Evolutionary conservation across 176 grass and related monocot species (phyloP).

Genomic region (Aegilops longissima): DNA sequence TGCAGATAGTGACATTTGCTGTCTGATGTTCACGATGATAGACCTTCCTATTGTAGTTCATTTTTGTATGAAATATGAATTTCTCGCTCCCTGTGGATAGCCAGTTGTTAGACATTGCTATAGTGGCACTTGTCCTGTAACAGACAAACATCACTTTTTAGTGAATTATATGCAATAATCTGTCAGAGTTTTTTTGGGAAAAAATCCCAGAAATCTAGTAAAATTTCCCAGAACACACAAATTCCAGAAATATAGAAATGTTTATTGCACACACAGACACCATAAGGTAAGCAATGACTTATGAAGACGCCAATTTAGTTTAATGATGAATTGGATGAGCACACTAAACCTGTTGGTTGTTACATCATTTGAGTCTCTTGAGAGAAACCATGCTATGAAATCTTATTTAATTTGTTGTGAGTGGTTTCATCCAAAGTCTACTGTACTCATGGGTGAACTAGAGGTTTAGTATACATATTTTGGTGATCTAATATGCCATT

Average conservation of each 20-base stretch:
- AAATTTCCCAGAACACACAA: background rate
- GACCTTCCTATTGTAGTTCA: background rate
- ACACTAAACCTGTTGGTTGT: background rate
- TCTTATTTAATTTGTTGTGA: background rate
- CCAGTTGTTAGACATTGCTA: background rate
- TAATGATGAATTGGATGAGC: background rate
- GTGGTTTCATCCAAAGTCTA: background rate
- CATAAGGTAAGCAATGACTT: background rate
- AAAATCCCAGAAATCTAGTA: background rate
- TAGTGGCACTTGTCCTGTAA: too few relatives aligned
- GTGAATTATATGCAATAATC: conserved; percentile 7
- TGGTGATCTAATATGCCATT: conserved; percentile 28
- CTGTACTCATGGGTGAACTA: background rate
- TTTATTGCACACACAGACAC: background rate
- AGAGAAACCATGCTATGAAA: conserved; percentile 14
- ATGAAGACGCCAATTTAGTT: background rate
- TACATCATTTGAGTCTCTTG: conserved; percentile 19
- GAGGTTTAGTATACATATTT: conserved; percentile 15
- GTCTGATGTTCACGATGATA: background rate
- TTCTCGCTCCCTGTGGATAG: background rate
- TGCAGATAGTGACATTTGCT: conserved; percentile 2
- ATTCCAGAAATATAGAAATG: background rate
- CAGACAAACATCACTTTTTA: background rate
- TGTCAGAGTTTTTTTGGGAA: background rate
- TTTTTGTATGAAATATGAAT: background rate